phyloP scores from a whole-genome alignment of 2,329 filamentous ascomycete species.

The Exserohilum rostratum region DNA sequence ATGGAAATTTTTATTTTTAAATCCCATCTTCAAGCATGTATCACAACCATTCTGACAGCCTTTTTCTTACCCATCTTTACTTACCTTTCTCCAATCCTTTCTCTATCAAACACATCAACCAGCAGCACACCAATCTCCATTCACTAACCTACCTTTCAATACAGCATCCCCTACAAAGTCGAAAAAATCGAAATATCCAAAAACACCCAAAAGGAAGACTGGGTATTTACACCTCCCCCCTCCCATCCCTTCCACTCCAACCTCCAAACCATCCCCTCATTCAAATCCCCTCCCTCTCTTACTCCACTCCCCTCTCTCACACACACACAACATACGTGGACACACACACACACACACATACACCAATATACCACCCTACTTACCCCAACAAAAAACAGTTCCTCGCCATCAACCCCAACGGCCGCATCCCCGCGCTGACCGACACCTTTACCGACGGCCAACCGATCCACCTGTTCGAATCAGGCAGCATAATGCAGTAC shows the following conservation, averaged over 20 bases:
- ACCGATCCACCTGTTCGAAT: slow-evolving; percentile 79
- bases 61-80: no score
- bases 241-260: neutral
- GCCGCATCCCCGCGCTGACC: slow-evolving; percentile 85
- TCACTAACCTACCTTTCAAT: neutral
- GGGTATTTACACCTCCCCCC: slow-evolving; percentile 37
- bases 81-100: no score
- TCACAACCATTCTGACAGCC: no score
- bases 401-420: slow-evolving; percentile 89
- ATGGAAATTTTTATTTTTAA: no score
- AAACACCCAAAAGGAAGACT: slow-evolving; percentile 81
- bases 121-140: neutral
- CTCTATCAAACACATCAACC: neutral
- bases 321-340: no score
- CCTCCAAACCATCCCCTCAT: no score
- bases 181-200: slow-evolving; percentile 73
- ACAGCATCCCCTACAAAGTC: slow-evolving; percentile 74
- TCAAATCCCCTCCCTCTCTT: no score
- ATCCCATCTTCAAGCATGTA: no score
- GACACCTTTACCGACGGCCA: slow-evolving; percentile 76
- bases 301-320: no score
- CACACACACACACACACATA: no score
- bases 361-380: no score
- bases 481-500: slow-evolving; percentile 83
- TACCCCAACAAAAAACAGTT: slow-evolving; percentile 58